Conservation (phyloP, 2,329 filamentous ascomycete species). For the Colletotrichum nymphaeae region DNA sequence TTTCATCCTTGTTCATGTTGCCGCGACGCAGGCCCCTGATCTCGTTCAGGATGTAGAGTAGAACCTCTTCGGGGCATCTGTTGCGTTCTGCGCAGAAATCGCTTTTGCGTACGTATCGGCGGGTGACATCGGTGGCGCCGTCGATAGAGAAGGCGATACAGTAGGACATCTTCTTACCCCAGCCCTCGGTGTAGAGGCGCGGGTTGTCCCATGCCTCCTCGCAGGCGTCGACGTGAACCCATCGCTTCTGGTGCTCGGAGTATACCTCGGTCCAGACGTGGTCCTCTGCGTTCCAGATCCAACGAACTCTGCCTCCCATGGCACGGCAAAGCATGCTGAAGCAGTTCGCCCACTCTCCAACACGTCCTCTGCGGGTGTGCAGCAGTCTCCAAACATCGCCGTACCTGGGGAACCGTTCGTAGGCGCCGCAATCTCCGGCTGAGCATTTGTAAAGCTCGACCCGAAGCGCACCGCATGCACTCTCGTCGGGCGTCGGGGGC, state of each 20-base stretch:
- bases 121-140: constrained; percentile 75
- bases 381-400: constrained; percentile 94
- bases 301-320: constrained; percentile 88
- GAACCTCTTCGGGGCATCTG: constrained; percentile 86
- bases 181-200: constrained; percentile 90
- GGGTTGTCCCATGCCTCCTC: constrained; percentile 97
- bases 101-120: constrained; percentile 77
- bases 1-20: constrained; percentile 87
- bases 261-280: constrained; percentile 99
- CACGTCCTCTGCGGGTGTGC: constrained; percentile 86
- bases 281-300: constrained; percentile 99
- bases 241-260: constrained; percentile 90
- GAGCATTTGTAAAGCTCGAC: constrained; percentile 95
- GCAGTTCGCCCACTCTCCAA: constrained; percentile 98
- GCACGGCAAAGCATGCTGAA: constrained; percentile 98
- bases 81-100: constrained; percentile 80
- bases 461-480: constrained; percentile 84
- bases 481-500: constrained; percentile 87
- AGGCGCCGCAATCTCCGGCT: constrained; percentile 76
- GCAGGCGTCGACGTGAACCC: constrained; percentile 96
- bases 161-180: constrained; percentile 97
- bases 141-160: constrained; percentile 97
- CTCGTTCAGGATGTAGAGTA: constrained; percentile 92
- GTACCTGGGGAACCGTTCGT: constrained; percentile 92
- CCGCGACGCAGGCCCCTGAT: constrained; percentile 86